A percentile compares a stretch with the other conserved stretches of the same genome.
Evolutionary conservation across 2,329 filamentous ascomycete species (phyloP).

Genomic region (Fusarium azukiicola): DNA sequence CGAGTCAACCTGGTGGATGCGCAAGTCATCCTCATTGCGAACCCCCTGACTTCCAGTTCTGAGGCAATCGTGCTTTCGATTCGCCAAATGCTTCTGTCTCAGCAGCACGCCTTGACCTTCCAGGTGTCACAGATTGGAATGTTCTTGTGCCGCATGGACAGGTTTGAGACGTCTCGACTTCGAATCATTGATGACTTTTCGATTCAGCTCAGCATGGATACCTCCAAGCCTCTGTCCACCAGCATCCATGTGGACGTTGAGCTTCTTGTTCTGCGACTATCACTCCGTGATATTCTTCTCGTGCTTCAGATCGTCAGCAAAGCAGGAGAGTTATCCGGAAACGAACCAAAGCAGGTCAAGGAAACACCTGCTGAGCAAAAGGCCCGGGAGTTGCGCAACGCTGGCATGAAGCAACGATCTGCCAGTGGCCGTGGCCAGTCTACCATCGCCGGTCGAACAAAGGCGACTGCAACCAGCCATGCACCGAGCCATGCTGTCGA

Average conservation of each 20-base stretch:
- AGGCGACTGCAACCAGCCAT: conserved; percentile 64
- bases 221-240: conserved; percentile 79
- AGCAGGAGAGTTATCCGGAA: conserved; percentile 91
- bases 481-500: conserved; percentile 47
- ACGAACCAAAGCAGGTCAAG: conserved; percentile 71
- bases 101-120: conserved; percentile 96
- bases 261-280: conserved; percentile 93
- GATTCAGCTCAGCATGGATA: conserved; percentile 92
- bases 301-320: conserved; percentile 95
- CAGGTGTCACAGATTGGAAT: conserved; percentile 97
- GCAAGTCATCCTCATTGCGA: conserved; percentile 97
- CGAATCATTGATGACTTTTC: conserved; percentile 99
- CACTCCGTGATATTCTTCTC: conserved; percentile 95
- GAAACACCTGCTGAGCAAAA: conserved; percentile 73
- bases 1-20: conserved; percentile 97
- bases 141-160: conserved; percentile 99
- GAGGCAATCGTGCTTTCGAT: conserved; percentile 98
- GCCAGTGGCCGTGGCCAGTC: conserved; percentile 78
- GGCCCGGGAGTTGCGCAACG: conserved; percentile 73
- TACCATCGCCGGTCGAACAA: conserved; percentile 65
- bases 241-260: conserved; percentile 94
- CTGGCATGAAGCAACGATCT: conserved; percentile 75
- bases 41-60: conserved; percentile 92
- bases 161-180: conserved; percentile 93
- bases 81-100: conserved; percentile 94